Evolutionary conservation across 768 basidiomycete species (phyloP).

Genomic region (Plicaturopsis crispa): DNA sequence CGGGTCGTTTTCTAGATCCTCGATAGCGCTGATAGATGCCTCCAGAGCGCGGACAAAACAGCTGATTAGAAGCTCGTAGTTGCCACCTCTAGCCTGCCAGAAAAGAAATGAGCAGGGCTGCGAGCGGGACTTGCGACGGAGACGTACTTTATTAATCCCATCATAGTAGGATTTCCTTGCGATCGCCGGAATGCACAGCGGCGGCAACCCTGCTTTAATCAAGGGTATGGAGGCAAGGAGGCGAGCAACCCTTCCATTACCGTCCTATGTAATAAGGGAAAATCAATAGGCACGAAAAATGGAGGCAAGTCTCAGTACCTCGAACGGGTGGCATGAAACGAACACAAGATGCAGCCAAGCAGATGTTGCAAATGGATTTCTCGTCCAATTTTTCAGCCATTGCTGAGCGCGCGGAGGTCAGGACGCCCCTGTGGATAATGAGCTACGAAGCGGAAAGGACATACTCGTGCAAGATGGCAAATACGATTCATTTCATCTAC

Average conservation of each 20-base stretch:
- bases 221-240: conserved; percentile 26
- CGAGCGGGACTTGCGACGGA: not conserved
- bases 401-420: conserved; percentile 13
- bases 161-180: not conserved
- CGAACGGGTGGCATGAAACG: conserved; percentile 26
- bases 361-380: conserved; percentile 28
- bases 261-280: conserved; percentile 14
- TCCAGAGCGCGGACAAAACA: not conserved
- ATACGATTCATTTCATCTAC: not conserved
- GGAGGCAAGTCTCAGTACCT: conserved; percentile 19
- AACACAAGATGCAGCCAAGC: conserved; percentile 26
- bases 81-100: not conserved
- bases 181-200: conserved; percentile 15
- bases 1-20: not conserved
- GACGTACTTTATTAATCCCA: not conserved
- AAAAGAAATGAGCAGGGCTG: not conserved
- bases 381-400: conserved; percentile 25
- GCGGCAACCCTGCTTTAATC: conserved; percentile 22
- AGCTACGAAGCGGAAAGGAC: not conserved
- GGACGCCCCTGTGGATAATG: not conserved
- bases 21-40: not conserved
- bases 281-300: not conserved
- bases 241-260: conserved; percentile 26
- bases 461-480: not conserved
- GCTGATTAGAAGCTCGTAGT: not conserved